A percentile compares a stretch with the other conserved stretches of the same genome.
phyloP scores from a whole-genome alignment of 257 asterid species.

The Solanum chiquidenum region DNA sequence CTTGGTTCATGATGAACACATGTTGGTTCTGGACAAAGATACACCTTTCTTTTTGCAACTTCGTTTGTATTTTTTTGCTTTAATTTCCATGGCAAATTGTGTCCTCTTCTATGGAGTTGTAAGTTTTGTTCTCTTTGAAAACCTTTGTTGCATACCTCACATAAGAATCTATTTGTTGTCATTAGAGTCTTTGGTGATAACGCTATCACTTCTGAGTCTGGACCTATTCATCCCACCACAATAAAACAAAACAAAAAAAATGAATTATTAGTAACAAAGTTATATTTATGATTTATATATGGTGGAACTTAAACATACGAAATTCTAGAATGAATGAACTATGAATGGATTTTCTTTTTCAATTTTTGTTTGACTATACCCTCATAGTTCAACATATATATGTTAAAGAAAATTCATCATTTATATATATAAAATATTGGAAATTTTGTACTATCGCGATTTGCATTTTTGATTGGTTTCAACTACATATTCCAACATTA shows the following conservation, averaged over 20 bases:
- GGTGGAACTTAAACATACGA: neutral
- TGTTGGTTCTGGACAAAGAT: constrained; percentile 70
- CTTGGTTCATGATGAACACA: constrained; percentile 76
- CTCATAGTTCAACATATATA: neutral
- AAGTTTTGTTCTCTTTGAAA: constrained; percentile 80
- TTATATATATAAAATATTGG: neutral
- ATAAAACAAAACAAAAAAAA: neutral
- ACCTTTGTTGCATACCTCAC: constrained; percentile 83
- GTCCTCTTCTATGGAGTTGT: constrained; percentile 80
- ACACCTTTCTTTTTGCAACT: constrained; percentile 51
- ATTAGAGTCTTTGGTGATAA: constrained; percentile 72
- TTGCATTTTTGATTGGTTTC: neutral
- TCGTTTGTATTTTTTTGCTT: constrained; percentile 49
- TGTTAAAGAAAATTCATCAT: neutral
- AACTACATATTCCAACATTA: neutral
- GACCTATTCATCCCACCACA: constrained; percentile 23
- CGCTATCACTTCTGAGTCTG: constrained; percentile 66
- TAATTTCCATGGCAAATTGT: constrained; percentile 76
- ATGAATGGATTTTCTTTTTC: neutral
- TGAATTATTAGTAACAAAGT: neutral
- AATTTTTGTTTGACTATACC: neutral
- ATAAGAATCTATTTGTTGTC: constrained; percentile 73
- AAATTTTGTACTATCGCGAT: neutral
- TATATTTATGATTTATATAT: neutral
- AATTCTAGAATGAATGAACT: neutral